Conservation (phyloP, 2,329 filamentous ascomycete genomes). For the Penicillium hordei region DNA sequence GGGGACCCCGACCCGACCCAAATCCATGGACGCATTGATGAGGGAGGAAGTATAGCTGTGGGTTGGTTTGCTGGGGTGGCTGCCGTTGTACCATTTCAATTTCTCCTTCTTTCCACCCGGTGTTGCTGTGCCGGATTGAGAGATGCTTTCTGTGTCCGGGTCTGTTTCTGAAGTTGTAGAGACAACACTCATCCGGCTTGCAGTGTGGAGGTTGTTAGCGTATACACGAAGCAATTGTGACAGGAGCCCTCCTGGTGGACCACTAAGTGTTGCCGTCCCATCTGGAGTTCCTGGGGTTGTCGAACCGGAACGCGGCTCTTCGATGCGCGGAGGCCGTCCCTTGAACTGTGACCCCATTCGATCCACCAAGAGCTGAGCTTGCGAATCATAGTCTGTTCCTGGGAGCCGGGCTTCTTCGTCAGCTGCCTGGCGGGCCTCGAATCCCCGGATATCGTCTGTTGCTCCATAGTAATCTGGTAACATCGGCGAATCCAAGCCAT, state of each 20-base stretch:
- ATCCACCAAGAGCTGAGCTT: conserved; percentile 23
- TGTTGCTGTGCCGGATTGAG: conserved; percentile 13
- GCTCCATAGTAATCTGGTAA: conserved; percentile 25
- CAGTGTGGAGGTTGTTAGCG: conserved; percentile 48
- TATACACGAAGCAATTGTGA: conserved; percentile 69
- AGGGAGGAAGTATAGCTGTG: conserved; percentile 31
- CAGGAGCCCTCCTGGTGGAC: conserved; percentile 56
- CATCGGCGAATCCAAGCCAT: conserved; percentile 23
- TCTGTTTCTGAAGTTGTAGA: conserved; percentile 19
- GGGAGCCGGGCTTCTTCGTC: conserved; percentile 21
- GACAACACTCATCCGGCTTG: conserved; percentile 24
- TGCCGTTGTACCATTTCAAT: conserved; percentile 33
- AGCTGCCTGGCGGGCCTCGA: conserved; percentile 17
- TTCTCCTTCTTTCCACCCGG: conserved; percentile 27
- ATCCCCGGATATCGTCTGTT: conserved; percentile 24
- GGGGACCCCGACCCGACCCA: conserved; percentile 26
- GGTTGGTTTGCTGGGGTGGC: conserved; percentile 13
- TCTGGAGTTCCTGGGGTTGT: conserved; percentile 18
- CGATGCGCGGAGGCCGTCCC: neutral
- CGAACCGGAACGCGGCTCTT: conserved; percentile 20
- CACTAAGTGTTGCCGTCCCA: conserved; percentile 18
- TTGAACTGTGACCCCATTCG: conserved; percentile 16
- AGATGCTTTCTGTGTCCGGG: conserved; percentile 19
- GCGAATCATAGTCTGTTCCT: conserved; percentile 15
- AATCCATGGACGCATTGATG: conserved; percentile 26